Percentiles rank a stretch among this genome's conserved stretches.
Conservation (phyloP, 106 monocot genomes). For the Allium sativum region DNA sequence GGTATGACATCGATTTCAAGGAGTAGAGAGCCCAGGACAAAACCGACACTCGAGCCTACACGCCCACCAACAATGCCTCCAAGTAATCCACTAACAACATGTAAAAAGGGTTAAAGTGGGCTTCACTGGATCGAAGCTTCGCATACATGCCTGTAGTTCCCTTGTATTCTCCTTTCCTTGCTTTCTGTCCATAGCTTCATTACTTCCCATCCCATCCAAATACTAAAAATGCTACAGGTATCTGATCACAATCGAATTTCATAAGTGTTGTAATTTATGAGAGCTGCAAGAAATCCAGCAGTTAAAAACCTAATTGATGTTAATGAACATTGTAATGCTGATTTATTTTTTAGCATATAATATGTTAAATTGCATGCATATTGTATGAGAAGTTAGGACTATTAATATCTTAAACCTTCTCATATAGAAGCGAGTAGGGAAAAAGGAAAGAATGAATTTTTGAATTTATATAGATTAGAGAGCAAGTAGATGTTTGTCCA, state of each 20-base stretch:
- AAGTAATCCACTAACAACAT: conserved; percentile 65
- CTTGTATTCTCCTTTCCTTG: conserved; percentile 33
- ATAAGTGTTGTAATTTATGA: too few species aligned
- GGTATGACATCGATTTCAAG: conserved; percentile 93
- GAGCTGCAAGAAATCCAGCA: too few species aligned
- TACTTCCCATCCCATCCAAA: conserved; percentile 66
- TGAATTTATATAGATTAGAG: too few species aligned
- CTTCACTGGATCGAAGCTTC: conserved; percentile 93
- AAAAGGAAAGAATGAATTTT: too few species aligned
- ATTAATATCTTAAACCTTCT: too few species aligned
- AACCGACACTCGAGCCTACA: conserved; percentile 95
- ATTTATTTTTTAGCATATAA: too few species aligned
- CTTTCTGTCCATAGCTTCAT: conserved; percentile 55
- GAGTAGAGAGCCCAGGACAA: conserved; percentile 86
- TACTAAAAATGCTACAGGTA: conserved; percentile 57
- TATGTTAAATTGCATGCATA: too few species aligned
- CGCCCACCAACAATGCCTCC: conserved; percentile 94
- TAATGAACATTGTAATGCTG: too few species aligned
- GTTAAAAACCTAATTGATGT: too few species aligned
- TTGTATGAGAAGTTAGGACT: too few species aligned
- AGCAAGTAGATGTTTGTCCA: too few species aligned
- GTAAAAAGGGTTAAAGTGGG: conserved; percentile 47
- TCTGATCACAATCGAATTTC: conserved; percentile 31
- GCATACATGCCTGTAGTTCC: conserved; percentile 66
- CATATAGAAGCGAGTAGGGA: too few species aligned